Evolutionary conservation across 2,329 filamentous ascomycete genomes (phyloP).

Genomic region (Trichoderma harzianum): DNA sequence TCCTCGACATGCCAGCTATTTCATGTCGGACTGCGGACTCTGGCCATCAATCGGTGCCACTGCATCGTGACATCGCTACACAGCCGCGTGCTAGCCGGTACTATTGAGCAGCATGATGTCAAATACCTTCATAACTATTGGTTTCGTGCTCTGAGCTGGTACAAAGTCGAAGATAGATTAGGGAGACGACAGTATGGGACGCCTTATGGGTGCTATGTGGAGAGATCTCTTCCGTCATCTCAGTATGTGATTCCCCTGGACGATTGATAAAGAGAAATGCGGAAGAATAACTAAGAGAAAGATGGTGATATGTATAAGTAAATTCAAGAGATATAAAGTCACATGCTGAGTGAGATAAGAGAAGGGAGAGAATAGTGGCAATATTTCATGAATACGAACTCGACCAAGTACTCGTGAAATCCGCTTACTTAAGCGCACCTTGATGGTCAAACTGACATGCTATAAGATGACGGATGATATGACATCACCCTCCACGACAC

Average conservation of each 20-base stretch:
- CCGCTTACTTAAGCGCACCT: background rate
- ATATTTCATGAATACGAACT: background rate
- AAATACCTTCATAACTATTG: background rate
- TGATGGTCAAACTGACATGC: background rate
- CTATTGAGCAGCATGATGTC: fast-evolving
- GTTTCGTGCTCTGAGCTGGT: background rate
- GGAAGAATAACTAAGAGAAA: background rate
- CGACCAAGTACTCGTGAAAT: background rate
- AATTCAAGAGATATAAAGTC: background rate
- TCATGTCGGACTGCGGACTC: background rate
- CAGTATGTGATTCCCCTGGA: background rate
- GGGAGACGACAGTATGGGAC: background rate
- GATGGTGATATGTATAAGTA: too few species aligned
- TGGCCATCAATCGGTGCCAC: background rate
- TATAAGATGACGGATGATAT: background rate
- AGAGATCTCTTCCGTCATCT: background rate
- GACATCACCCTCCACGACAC: background rate
- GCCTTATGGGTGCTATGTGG: background rate
- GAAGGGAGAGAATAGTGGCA: background rate
- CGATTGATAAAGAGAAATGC: background rate
- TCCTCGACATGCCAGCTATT: background rate
- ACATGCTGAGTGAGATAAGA: background rate
- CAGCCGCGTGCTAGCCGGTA: background rate
- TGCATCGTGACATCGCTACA: background rate
- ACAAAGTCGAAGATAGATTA: background rate